Base-by-base conservation (phyloP, 441 rosid species). In the Kokia cookei region DNA sequence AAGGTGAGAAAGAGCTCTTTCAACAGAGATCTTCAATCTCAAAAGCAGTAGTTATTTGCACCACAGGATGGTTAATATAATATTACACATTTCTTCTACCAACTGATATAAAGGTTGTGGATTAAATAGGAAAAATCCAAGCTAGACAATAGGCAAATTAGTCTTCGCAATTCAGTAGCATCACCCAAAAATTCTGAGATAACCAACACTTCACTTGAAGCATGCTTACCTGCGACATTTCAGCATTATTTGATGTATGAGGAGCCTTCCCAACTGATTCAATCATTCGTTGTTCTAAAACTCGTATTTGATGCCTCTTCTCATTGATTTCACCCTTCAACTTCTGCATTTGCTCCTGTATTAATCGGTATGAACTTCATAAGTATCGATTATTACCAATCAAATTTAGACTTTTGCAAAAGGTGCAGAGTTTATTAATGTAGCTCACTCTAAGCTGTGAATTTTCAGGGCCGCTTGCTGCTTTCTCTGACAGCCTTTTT, bases 401-500 rank as follows among this genome's bases (percentile, higher is more conserved):
- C 15, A 70, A 15, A 65, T 58, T 73, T 63, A 35, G 69, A 48
- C 42, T 67, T 27, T 76, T 45, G 68, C 32, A 74, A 47, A 64
- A 42, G 70, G 15, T 22, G 67, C 48, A 63, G 65, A 76, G 65
- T 59, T 29, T 70, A 77, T 75, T 57, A 35, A 62, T 70, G 17
- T 66, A 58, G 42, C 83, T 82, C 70, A 95, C 98, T 85, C 82
- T 85, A 71, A 90, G 83, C 65, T 86, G 87, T 43, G 76, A 80
- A 88, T 88, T 84, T 66, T 84, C 97, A 45, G 99, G 93, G 77
- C 82, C 81, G 73, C 82, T 78, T 55, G 84, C 83, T 5, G 85
- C 86, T 82, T 90, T 89, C 74, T 93, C 98, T 7, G 87, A 88
- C 72, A 95, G 83, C 82, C 97, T 85, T 84, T 90, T 93, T 81